Conservation (phyloP, 768 basidiomycete genomes). For the Pisolithus microcarpus region DNA sequence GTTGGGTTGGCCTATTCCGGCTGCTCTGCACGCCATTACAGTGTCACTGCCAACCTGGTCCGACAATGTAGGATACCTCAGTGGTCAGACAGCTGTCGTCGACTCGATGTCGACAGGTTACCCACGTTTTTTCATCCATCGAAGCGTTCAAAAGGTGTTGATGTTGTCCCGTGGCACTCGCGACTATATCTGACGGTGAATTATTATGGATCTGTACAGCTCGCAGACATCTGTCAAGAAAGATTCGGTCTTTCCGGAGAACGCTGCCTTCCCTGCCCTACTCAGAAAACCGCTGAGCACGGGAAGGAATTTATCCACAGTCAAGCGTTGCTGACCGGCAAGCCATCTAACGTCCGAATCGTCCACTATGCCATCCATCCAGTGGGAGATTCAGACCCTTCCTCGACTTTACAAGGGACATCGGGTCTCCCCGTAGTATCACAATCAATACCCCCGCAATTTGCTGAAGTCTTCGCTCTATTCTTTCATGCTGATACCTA, state of each 20-base stretch:
- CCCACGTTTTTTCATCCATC: constrained; percentile 90
- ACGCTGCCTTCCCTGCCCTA: constrained; percentile 72
- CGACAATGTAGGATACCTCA: constrained; percentile 88
- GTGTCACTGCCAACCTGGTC: constrained; percentile 90
- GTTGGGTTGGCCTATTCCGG: constrained; percentile 52
- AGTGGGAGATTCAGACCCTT: constrained; percentile 30
- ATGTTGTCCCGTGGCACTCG: not conserved
- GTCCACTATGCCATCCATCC: constrained; percentile 68
- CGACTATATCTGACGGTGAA: not conserved
- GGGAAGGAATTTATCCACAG: constrained; percentile 68
- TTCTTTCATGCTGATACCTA: constrained; percentile 63
- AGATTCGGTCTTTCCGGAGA: constrained; percentile 72
- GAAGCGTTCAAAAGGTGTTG: constrained; percentile 73
- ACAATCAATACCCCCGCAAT: constrained; percentile 20
- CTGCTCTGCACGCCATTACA: constrained; percentile 81
- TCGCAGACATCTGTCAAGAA: constrained; percentile 65
- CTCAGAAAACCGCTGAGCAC: constrained; percentile 60
- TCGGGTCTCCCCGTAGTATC: constrained; percentile 11
- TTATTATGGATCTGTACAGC: constrained; percentile 46
- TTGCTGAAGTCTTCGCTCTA: constrained; percentile 71
- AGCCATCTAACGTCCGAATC: constrained; percentile 43
- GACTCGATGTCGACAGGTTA: constrained; percentile 84
- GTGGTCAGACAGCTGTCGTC: constrained; percentile 72
- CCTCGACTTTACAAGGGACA: constrained; percentile 3
- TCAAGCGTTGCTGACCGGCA: constrained; percentile 37